These are phyloP conservation scores for Fragaria iinumae DNA, from an alignment of 306 rosid species.

Conservation along the genomic window DNA sequence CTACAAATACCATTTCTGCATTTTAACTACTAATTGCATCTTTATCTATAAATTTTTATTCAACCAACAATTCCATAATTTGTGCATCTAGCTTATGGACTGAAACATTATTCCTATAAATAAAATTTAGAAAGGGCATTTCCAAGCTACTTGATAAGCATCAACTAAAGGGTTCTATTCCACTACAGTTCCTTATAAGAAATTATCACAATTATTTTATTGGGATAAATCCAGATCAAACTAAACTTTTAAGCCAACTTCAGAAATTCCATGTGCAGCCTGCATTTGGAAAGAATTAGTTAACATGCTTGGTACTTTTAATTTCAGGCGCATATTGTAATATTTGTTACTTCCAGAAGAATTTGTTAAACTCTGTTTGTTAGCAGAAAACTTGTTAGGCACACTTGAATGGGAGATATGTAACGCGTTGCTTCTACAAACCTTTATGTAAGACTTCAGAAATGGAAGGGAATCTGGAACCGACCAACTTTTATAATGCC, in stretches of 20 bases:
- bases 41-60: background rate
- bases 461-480: constrained; percentile 73
- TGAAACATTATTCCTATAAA: background rate
- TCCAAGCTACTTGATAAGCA: background rate
- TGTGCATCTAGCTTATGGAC: background rate
- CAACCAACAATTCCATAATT: background rate
- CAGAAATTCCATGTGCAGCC: background rate
- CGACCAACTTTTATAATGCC: constrained; percentile 78
- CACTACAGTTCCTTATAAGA: background rate
- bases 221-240: background rate
- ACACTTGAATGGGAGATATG: background rate
- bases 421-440: constrained; percentile 26
- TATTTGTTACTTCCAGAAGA: no score
- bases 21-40: background rate
- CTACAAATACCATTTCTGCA: background rate
- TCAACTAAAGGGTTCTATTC: background rate
- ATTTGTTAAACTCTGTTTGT: background rate
- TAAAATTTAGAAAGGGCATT: background rate
- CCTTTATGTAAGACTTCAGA: constrained; percentile 69
- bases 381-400: constrained; percentile 8
- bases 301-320: background rate
- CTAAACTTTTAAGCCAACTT: background rate
- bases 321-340: no score
- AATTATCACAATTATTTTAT: background rate
- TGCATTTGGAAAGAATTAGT: background rate